Evolutionary conservation across 768 basidiomycete genomes (phyloP), one percentile per base, ranked within the genome.

Genomic region (Macrolepiota dolichaula): DNA sequence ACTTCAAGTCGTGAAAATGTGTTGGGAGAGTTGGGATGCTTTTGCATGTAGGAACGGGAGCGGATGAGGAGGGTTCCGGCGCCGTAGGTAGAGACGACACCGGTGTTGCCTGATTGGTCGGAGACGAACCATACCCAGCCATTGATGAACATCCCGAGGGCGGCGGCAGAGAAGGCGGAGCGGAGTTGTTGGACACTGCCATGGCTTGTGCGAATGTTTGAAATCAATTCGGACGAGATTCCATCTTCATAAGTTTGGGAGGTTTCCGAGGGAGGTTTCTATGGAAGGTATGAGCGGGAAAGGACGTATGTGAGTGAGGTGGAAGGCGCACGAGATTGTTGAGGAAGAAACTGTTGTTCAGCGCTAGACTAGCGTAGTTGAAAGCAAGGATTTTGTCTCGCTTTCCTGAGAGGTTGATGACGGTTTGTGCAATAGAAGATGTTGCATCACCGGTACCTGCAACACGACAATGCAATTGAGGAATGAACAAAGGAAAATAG

Each of bases 281-380:
- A 64, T 24, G n/a, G 25, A 49, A 29, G 52, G 24, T 49, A 49
- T 47, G 22, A 55, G 63, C 49, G 35, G 55, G 38, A 13, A 27
- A 25, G 22, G 42, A 51, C 27, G n/a, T 5, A 36, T 7, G n/a
- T 17, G 55, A 46, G 36, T n/a, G 57, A 63, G 37, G 46, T 63
- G 35, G 22, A 59, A 53, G 22, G 81, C 94, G 55, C 71, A 98
- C 96, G 40, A 99, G 80, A 60, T 80, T 81, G 65, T 92, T 83
- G 29, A 99, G 81, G 81, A 98, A 98, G 82, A 93, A 98, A 66
- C 87, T 87, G 73, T 97, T 98, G 77, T 98, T 99, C 63, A 98
- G 77, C 4, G 96, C 92, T 51, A 93, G 83, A 64, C 90, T 90
- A 3, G 96, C 94, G 69, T 96, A 94, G 74, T 92, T 96, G 74